Percentiles rank a stretch among this genome's conserved stretches.
Evolutionary conservation across 192 early-diverging fungal genomes (phyloP).

Genomic region (Umbelopsis sp.): DNA sequence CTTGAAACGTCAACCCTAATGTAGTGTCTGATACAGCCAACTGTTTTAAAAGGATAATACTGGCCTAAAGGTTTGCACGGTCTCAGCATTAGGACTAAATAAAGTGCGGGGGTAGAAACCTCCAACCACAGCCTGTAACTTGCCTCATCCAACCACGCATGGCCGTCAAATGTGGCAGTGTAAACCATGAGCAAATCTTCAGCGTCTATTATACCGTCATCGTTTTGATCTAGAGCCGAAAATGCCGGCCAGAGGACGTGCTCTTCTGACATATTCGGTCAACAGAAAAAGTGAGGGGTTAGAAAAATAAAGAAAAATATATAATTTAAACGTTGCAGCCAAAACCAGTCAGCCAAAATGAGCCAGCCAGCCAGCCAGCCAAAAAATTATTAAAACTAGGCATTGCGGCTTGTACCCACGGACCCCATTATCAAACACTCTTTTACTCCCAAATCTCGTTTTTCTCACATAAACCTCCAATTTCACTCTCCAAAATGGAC

Average conservation of each 20-base stretch:
- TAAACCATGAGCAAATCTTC: conserved; percentile 46
- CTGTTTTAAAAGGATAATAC: conserved; percentile 2
- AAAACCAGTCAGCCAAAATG: no score
- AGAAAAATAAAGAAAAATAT: background rate
- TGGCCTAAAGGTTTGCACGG: conserved; percentile 1
- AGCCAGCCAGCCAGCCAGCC: no score
- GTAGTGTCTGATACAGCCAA: background rate
- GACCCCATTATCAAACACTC: background rate
- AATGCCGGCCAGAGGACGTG: conserved; percentile 45
- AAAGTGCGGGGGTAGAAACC: background rate
- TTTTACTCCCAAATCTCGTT: background rate
- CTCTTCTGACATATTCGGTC: conserved; percentile 19
- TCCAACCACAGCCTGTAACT: background rate
- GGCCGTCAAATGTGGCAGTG: conserved; percentile 39
- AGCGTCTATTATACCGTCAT: conserved; percentile 52
- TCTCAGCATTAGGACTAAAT: background rate
- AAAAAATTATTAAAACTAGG: no score
- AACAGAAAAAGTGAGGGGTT: background rate
- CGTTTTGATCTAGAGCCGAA: conserved; percentile 50
- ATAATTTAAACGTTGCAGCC: background rate
- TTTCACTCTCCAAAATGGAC: background rate
- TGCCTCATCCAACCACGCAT: conserved; percentile 42
- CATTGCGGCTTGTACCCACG: background rate
- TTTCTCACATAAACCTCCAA: background rate
- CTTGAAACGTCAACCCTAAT: conserved; percentile 23